A percentile compares a stretch with the other conserved stretches of the same genome.
These are phyloP conservation scores for Jacaranda copaia DNA, from an alignment of 257 asterid genomes.

Conservation along the genomic window DNA sequence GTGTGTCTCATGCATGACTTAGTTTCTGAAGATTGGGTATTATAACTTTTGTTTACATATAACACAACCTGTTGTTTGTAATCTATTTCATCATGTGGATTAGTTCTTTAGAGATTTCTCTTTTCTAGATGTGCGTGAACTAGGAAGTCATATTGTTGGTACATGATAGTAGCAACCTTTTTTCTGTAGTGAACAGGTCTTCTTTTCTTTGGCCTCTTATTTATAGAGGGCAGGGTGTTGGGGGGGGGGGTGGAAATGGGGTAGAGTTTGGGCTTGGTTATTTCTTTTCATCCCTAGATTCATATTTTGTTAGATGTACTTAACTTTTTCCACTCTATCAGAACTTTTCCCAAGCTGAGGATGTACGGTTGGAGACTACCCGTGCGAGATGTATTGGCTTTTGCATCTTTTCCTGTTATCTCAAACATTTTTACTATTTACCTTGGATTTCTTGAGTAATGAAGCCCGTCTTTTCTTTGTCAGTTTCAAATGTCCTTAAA, in stretches of 20 bases:
- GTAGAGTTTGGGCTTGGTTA: not conserved
- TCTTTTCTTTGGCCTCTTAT: not conserved
- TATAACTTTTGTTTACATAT: not conserved
- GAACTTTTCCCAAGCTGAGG: conserved; percentile 68
- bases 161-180: not conserved
- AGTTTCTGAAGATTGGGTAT: conserved; percentile 8
- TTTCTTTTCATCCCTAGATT: conserved; percentile 22
- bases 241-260: not conserved
- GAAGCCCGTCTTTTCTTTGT: conserved; percentile 33
- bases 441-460: conserved; percentile 10
- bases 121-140: not conserved
- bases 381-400: conserved; percentile 70
- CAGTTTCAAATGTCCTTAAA: conserved; percentile 86
- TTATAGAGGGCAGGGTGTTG: not conserved
- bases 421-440: conserved; percentile 1
- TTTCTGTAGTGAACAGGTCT: not conserved
- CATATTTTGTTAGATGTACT: conserved; percentile 22
- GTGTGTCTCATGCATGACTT: not conserved
- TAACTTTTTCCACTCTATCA: conserved; percentile 32
- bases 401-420: conserved; percentile 24
- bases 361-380: conserved; percentile 60
- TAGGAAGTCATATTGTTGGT: not conserved
- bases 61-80: not conserved
- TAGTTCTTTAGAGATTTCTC: not conserved
- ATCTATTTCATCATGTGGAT: not conserved